These are phyloP conservation scores for Penstemon eatonii DNA, from an alignment of 257 asterid species.

Conservation along the genomic window DNA sequence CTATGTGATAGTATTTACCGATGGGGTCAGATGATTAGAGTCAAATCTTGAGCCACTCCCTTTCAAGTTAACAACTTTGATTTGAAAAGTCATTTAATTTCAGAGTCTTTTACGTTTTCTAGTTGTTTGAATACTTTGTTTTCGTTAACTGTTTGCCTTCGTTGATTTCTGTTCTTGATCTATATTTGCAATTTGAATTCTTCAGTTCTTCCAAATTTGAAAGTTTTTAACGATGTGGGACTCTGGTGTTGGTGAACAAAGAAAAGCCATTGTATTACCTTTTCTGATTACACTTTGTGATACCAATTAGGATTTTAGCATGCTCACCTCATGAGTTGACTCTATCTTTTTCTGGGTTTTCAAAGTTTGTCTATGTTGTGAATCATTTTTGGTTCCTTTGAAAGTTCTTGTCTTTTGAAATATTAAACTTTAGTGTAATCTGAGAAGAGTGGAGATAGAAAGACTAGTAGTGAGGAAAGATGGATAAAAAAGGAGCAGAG, in stretches of 20 bases:
- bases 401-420: constrained; percentile 28
- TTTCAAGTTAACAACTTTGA: constrained; percentile 40
- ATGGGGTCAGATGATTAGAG: constrained; percentile 32
- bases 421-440: neutral
- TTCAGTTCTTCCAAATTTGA: constrained; percentile 29
- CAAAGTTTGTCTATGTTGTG: constrained; percentile 30
- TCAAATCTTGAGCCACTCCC: constrained; percentile 30
- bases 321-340: constrained; percentile 23
- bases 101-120: constrained; percentile 14
- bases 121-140: constrained; percentile 14
- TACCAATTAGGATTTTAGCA: neutral
- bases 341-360: constrained; percentile 13
- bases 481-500: constrained; percentile 54
- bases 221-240: constrained; percentile 27
- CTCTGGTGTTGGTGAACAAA: constrained; percentile 22
- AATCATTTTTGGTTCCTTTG: constrained; percentile 27
- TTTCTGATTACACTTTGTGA: constrained; percentile 16
- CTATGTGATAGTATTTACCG: constrained; percentile 13
- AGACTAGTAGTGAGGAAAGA: constrained; percentile 23
- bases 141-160: neutral
- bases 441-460: no score
- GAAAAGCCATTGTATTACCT: neutral
- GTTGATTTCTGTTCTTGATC: constrained; percentile 21
- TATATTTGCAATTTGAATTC: constrained; percentile 10
- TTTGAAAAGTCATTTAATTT: constrained; percentile 27